phyloP scores from a whole-genome alignment of 495 filamentous ascomycete species.

The Pyrenopolyporus hunteri region DNA sequence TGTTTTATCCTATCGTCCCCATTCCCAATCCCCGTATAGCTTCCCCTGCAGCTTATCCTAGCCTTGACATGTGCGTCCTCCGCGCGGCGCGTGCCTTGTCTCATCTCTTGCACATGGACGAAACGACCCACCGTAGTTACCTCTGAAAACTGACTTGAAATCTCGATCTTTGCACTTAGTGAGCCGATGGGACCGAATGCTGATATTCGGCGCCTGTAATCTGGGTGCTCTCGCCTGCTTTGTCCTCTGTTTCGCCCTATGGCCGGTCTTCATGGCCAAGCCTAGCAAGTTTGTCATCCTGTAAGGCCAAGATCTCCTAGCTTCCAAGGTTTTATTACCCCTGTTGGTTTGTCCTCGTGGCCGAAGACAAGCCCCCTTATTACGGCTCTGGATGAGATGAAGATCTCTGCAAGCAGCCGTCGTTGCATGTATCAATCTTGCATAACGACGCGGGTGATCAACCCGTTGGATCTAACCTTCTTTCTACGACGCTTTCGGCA shows the following conservation, averaged over 20 bases:
- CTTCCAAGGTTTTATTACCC: conserved; percentile 11
- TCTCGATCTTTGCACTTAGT: conserved; percentile 61
- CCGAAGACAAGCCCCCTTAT: conserved; percentile 16
- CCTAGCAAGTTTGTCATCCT: conserved; percentile 95
- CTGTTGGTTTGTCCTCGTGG: conserved; percentile 32
- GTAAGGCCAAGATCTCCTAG: conserved; percentile 66
- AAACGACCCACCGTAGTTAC: conserved; percentile 27
- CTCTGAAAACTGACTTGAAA: conserved; percentile 42
- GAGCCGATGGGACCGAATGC: conserved; percentile 93
- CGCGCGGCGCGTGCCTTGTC: conserved; percentile 48
- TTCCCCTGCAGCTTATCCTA: conserved; percentile 41
- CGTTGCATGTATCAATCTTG: conserved; percentile 43
- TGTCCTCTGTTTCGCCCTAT: conserved; percentile 86
- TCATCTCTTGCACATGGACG: conserved; percentile 47
- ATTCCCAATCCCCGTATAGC: conserved; percentile 15
- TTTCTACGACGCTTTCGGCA: conserved; percentile 28
- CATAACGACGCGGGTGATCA: conserved; percentile 38
- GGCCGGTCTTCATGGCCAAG: conserved; percentile 76
- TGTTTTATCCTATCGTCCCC: conserved; percentile 57
- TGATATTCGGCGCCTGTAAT: conserved; percentile 92
- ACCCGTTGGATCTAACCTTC: conserved; percentile 31
- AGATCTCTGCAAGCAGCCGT: conserved; percentile 40
- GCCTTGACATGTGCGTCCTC: conserved; percentile 48
- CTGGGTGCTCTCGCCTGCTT: conserved; percentile 90
- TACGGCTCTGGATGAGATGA: conserved; percentile 21